phyloP scores from a whole-genome alignment of 1,139 yeast genomes.

The Scheffersomyces titani region DNA sequence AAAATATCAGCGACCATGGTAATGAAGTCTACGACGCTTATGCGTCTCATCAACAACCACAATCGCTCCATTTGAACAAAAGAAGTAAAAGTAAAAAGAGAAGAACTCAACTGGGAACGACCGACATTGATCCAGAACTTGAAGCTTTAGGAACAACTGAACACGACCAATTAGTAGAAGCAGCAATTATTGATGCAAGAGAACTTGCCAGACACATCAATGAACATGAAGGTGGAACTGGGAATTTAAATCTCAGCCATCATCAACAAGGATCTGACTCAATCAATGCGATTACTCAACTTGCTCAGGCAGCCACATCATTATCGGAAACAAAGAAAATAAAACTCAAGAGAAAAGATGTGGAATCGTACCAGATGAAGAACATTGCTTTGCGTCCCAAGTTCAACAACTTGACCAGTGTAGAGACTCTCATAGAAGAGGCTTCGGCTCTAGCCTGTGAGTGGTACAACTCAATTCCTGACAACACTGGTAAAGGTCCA shows the following conservation, averaged over 20 bases:
- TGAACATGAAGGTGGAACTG: background rate
- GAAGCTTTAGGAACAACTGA: constrained; percentile 41
- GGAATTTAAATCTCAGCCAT: background rate
- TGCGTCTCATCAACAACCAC: background rate
- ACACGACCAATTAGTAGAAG: constrained; percentile 65
- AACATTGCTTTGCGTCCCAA: constrained; percentile 16
- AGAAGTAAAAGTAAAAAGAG: constrained; percentile 8
- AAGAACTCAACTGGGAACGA: constrained; percentile 7
- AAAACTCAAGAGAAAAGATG: constrained; percentile 12
- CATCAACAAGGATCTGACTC: constrained; percentile 10
- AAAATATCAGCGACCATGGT: constrained; percentile 21
- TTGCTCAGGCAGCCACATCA: constrained; percentile 34
- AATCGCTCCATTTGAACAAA: constrained; percentile 1
- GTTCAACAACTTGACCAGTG: constrained; percentile 28
- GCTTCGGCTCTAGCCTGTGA: constrained; percentile 34
- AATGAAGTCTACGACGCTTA: constrained; percentile 9
- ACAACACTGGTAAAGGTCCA: constrained; percentile 35
- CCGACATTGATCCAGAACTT: constrained; percentile 64
- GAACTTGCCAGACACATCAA: constrained; percentile 53
- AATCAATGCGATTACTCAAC: constrained; percentile 28
- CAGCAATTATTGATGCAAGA: constrained; percentile 67
- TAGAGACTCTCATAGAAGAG: constrained; percentile 39
- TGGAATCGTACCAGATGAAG: constrained; percentile 1
- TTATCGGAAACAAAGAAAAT: constrained; percentile 13
- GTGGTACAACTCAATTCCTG: constrained; percentile 40